Evolutionary conservation across 768 basidiomycete genomes (phyloP).

Genomic region (Pluteus cervinus): DNA sequence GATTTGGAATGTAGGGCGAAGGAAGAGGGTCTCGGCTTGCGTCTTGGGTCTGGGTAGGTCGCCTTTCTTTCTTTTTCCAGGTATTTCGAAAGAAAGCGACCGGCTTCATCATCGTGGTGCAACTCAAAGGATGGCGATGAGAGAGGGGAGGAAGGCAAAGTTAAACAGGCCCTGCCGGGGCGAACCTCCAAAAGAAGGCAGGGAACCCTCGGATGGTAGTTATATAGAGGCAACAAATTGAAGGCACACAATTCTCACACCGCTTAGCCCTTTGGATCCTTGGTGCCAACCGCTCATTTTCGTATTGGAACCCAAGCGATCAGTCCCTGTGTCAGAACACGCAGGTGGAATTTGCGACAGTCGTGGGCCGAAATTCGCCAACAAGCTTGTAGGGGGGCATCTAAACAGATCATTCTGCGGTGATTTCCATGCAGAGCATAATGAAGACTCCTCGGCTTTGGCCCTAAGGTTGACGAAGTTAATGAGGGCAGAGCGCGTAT

Average conservation of each 20-base stretch:
- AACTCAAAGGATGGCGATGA: conserved; percentile 5
- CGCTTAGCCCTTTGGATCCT: no score
- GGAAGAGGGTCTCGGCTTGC: conserved; percentile 6
- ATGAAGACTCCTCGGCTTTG: no score
- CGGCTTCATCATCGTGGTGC: conserved; percentile 32
- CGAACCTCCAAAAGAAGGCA: no score
- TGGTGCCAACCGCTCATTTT: no score
- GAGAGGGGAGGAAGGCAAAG: conserved; percentile 5
- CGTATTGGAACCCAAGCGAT: no score
- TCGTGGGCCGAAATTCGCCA: conserved; percentile 8
- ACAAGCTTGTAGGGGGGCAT: no score
- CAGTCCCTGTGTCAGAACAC: conserved; percentile 23
- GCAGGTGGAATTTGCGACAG: conserved; percentile 16
- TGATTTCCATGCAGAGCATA: no score
- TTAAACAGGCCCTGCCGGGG: conserved; percentile 6
- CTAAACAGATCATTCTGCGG: conserved; percentile 2
- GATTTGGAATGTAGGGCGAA: conserved; percentile 1
- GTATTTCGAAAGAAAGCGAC: conserved; percentile 31
- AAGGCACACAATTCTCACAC: no score
- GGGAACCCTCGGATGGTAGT: no score
- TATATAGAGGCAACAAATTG: conserved; percentile 11
- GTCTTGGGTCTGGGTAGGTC: conserved; percentile 13
- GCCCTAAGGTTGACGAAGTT: no score
- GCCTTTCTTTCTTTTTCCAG: conserved; percentile 31
- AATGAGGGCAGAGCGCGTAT: no score